These are phyloP conservation scores for Paraglomus brasilianum DNA, from an alignment of 192 early-diverging fungal species.

Conservation along the genomic window DNA sequence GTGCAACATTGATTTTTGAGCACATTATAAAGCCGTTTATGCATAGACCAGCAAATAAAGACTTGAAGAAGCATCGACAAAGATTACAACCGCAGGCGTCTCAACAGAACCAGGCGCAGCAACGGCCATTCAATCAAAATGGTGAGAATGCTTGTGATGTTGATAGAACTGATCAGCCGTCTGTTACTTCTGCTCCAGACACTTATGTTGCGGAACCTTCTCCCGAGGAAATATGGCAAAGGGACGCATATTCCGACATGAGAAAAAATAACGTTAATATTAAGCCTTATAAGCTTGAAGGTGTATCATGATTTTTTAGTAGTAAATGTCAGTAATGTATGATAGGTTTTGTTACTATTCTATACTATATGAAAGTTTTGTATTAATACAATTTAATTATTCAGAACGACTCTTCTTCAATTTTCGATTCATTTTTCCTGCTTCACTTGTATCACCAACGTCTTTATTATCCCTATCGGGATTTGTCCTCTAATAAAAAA, in stretches of 20 bases:
- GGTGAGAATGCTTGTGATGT: neutral
- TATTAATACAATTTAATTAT: too few species aligned
- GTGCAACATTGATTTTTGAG: constrained; percentile 51
- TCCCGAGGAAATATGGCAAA: constrained; percentile 25
- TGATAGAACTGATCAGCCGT: neutral
- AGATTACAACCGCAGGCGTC: neutral
- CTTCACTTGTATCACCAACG: too few species aligned
- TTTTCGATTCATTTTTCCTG: too few species aligned
- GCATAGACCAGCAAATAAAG: neutral
- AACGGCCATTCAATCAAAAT: neutral
- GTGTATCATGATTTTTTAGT: too few species aligned
- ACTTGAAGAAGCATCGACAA: neutral
- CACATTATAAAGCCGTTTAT: constrained; percentile 17
- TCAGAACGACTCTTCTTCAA: too few species aligned
- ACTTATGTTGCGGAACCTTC: neutral
- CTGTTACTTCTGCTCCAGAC: neutral
- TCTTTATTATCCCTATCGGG: too few species aligned
- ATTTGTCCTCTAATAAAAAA: too few species aligned
- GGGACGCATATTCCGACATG: neutral
- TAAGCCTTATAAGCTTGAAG: too few species aligned
- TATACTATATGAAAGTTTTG: too few species aligned
- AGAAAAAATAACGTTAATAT: neutral
- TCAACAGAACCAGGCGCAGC: neutral
- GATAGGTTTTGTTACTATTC: too few species aligned
- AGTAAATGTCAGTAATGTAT: too few species aligned